phyloP scores from a whole-genome alignment of 2,329 filamentous ascomycete species.

The Microdochium trichocladiopsis region DNA sequence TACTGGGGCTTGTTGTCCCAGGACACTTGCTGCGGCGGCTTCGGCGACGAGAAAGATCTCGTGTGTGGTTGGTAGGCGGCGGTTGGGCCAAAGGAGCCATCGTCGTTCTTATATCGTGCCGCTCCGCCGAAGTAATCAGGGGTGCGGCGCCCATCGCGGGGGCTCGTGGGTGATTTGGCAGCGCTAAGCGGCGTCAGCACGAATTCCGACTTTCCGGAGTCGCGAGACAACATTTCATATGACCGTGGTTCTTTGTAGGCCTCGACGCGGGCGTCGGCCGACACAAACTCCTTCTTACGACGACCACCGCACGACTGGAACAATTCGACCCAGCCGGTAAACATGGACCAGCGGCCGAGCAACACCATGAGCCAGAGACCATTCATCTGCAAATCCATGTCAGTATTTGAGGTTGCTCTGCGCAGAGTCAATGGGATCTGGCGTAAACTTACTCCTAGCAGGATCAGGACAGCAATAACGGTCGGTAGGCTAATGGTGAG shows the following conservation, averaged over 20 bases:
- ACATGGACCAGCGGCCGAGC: constrained; percentile 77
- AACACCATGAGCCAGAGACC: constrained; percentile 81
- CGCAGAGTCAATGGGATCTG: constrained; percentile 7
- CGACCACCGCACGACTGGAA: constrained; percentile 39
- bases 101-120: not conserved
- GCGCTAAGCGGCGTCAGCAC: constrained; percentile 44
- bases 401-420: constrained; percentile 15
- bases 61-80: constrained; percentile 46
- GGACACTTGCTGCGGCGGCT: constrained; percentile 31
- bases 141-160: constrained; percentile 32
- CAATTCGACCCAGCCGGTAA: constrained; percentile 73
- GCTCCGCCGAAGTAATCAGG: constrained; percentile 48
- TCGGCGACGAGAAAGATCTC: constrained; percentile 49
- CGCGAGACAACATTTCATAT: constrained; percentile 73
- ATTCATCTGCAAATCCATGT: constrained; percentile 50
- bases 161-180: constrained; percentile 24
- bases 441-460: constrained; percentile 61
- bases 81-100: constrained; percentile 9
- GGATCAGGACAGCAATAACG: constrained; percentile 72
- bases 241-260: constrained; percentile 57
- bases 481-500: constrained; percentile 71
- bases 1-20: constrained; percentile 8
- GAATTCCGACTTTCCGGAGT: constrained; percentile 38
- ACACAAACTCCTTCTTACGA: constrained; percentile 76
- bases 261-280: constrained; percentile 65